Evolutionary conservation across 208 protist species (phyloP), one percentile per base, ranked within the genome.

Genomic region (Herpetomonas muscarum): DNA sequence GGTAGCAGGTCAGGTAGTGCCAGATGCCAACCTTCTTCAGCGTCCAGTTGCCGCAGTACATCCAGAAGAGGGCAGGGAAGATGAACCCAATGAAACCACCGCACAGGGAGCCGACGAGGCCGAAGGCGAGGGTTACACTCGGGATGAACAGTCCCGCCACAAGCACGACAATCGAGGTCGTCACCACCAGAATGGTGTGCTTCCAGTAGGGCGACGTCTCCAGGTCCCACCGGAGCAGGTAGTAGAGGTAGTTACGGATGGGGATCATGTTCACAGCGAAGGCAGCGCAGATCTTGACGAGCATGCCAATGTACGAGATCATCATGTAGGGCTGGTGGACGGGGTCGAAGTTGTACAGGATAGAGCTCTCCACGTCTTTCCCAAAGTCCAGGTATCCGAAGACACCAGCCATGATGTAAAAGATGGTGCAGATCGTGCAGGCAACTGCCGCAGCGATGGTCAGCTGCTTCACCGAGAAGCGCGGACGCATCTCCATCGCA

Each of bases 31-130:
- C 86, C 0, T 47, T 62, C 56, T 67, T 41, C 39, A 74, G 22
- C 0, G 67, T 77, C 77, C 78, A 93, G 31, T 76, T 49, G 30
- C 82, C 86, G 34, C 67, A 71, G 70, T 87, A 87, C 72, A 93
- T 72, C 54, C 63, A 84, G 26, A 91, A 87, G 15, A 77, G 39
- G 24, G 83, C 76, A 4, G 87, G 87, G 48, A 87, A 85, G 10
- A 90, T 64, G 65, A 92, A 94, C 32, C 64, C 70, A 3, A 90
- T 65, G 60, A 82, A 84, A 1, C 84, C 81, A n/a, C 85, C 86
- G 55, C 67, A 85, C 13, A 94, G 54, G 7, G 72, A 77, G 51
- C 90, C 90, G 26, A 89, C 66, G 12, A 88, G 61, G 2, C 64
- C 66, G 37, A 88, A 88, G 5, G 81, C 74, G 15, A 88, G 31